phyloP scores from a whole-genome alignment of 345 rosid species.

The Ailanthus altissimus region DNA sequence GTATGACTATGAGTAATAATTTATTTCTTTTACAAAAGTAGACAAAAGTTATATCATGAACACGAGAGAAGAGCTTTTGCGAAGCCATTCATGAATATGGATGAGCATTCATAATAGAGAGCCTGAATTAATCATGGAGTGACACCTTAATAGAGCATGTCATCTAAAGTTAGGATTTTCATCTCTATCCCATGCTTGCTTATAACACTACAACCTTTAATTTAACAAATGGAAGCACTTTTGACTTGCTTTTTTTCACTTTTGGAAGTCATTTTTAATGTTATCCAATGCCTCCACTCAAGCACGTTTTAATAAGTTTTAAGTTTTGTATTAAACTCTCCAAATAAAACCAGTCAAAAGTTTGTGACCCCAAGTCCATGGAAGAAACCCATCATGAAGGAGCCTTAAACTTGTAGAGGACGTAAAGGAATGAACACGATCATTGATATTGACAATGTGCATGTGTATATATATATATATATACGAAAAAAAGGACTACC shows the following conservation, averaged over 20 bases:
- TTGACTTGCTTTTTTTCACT: conserved; percentile 14
- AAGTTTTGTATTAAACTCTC: background rate
- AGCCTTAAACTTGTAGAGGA: background rate
- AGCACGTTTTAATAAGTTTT: background rate
- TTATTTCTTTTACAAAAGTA: no score
- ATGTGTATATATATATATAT: no score
- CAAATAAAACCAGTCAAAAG: conserved; percentile 5
- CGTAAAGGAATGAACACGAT: background rate
- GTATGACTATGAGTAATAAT: no score
- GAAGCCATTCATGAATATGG: background rate
- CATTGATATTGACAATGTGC: no score
- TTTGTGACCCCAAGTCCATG: conserved; percentile 9
- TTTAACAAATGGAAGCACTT: conserved; percentile 3
- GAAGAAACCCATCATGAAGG: conserved; percentile 1
- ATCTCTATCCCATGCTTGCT: background rate
- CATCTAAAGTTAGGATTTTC: no score
- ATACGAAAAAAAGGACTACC: no score
- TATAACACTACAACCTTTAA: background rate
- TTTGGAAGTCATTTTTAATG: conserved; percentile 9
- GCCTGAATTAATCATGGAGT: no score
- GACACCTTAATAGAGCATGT: no score
- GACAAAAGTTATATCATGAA: background rate
- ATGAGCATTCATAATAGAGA: background rate
- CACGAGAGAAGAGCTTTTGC: background rate
- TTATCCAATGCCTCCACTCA: conserved; percentile 4